phyloP scores from a whole-genome alignment of 2,329 filamentous ascomycete genomes.

The Cladosporium cucumerinum region DNA sequence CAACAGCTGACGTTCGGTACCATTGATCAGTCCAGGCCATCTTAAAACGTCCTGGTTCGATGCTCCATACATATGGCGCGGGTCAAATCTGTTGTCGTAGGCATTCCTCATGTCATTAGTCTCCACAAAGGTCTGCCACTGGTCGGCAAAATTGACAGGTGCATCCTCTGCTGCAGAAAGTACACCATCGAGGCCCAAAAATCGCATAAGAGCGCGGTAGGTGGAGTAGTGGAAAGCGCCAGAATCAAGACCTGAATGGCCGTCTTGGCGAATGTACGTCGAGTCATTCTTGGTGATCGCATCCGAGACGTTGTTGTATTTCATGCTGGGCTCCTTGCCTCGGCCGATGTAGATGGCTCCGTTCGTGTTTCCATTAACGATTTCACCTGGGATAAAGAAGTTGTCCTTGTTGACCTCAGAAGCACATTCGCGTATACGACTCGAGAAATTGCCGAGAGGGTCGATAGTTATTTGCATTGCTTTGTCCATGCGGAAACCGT shows the following conservation, averaged over 20 bases:
- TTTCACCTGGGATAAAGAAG: slow-evolving; percentile 63
- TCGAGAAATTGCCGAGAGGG: slow-evolving; percentile 56
- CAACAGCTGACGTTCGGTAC: slow-evolving; percentile 55
- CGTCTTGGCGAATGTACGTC: slow-evolving; percentile 52
- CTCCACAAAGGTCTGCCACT: slow-evolving; percentile 56
- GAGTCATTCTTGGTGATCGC: slow-evolving; percentile 50
- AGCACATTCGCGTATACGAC: slow-evolving; percentile 57
- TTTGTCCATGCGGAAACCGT: slow-evolving; percentile 66
- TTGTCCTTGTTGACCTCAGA: slow-evolving; percentile 57
- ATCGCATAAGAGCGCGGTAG: slow-evolving; percentile 61
- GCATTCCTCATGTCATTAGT: slow-evolving; percentile 60
- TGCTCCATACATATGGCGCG: slow-evolving; percentile 61
- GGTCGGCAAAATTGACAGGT: slow-evolving; percentile 51
- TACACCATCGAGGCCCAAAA: slow-evolving; percentile 58
- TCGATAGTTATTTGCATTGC: slow-evolving; percentile 63
- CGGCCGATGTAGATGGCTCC: slow-evolving; percentile 60
- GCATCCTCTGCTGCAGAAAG: slow-evolving; percentile 54
- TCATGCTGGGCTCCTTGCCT: slow-evolving; percentile 56
- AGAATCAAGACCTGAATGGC: slow-evolving; percentile 54
- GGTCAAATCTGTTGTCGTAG: slow-evolving; percentile 60
- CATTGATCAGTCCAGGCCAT: slow-evolving; percentile 58
- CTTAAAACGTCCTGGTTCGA: slow-evolving; percentile 66
- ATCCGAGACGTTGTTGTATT: slow-evolving; percentile 44
- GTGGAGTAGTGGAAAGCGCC: slow-evolving; percentile 62
- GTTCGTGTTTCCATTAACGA: slow-evolving; percentile 61